These are phyloP conservation scores for Wickerhamiella dianesei DNA, from an alignment of 805 yeast genomes.

Conservation along the genomic window DNA sequence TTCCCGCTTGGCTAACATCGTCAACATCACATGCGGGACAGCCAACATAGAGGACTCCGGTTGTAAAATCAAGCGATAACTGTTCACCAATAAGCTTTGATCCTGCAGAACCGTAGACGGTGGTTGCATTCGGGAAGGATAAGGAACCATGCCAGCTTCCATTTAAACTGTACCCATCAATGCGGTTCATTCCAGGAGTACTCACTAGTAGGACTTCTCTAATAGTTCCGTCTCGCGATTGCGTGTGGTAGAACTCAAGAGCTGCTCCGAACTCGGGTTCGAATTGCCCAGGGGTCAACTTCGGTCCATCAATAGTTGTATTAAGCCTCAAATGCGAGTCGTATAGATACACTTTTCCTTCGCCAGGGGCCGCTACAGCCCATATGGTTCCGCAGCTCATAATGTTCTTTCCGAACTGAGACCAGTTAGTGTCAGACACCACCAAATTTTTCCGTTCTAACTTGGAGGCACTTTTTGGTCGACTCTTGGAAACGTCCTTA, in stretches of 20 bases:
- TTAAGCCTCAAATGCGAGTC: slow-evolving; percentile 4
- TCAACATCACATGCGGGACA: slow-evolving; percentile 31
- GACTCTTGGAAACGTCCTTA: neutral
- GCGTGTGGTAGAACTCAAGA: slow-evolving; percentile 17
- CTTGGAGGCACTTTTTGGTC: neutral
- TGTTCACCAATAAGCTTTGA: slow-evolving; percentile 32
- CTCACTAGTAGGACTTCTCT: slow-evolving; percentile 31
- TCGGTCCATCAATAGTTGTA: slow-evolving; percentile 6
- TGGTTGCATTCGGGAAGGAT: slow-evolving; percentile 21
- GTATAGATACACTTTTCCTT: slow-evolving; percentile 11
- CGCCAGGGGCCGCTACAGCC: slow-evolving; percentile 16
- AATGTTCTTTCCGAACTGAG: slow-evolving; percentile 10
- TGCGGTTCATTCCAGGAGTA: slow-evolving; percentile 38
- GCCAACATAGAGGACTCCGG: slow-evolving; percentile 29
- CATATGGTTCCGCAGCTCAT: slow-evolving; percentile 11
- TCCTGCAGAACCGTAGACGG: slow-evolving; percentile 30
- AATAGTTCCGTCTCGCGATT: slow-evolving; percentile 17
- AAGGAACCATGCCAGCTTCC: slow-evolving; percentile 20
- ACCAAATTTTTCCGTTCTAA: neutral
- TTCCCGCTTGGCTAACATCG: slow-evolving; percentile 28
- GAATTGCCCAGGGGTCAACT: slow-evolving; percentile 10
- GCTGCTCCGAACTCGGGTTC: slow-evolving; percentile 32
- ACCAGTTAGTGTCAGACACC: neutral
- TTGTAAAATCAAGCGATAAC: slow-evolving; percentile 27
- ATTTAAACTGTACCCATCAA: slow-evolving; percentile 28